Evolutionary conservation across 176 grass and related monocot species (phyloP), one percentile per base, ranked within the genome.

Genomic region (Cymbopogon citratus): DNA sequence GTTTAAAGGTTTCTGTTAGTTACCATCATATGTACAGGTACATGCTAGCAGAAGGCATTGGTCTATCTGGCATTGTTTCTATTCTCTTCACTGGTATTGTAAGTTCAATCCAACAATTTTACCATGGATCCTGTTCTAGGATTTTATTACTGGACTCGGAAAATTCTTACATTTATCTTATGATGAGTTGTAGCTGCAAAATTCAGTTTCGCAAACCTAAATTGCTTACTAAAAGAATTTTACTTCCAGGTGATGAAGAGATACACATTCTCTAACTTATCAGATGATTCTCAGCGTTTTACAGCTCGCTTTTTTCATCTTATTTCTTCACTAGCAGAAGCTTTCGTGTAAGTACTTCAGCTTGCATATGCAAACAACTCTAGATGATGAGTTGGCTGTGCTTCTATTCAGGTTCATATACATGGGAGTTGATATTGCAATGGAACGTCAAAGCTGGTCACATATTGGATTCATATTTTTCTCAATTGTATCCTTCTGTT

Each of bases 391-490:
- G 1, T 76, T 59, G 39, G 19, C 33, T 48, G 52, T 81, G 54
- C 78, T 80, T 87, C 19, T 28, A 45, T 86, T 75, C 89, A 97
- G 92, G 78, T 97, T 97, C 75, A 98, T 98, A 89, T 98, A 98
- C 57, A 98, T 98, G 95, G 95, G 95, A 51, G 93, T 98, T 64
- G 87, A 98, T 89, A 98, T 98, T 87, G 91, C 90, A 26, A 90
- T 98, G 65, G 88, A 95, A 81, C 80, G 79, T 49, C 90, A 98
- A 85, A 98, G 92, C 73, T 98, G 92, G 95, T 92, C 95, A 56
- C 95, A 95, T 64, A 66, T 95, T 75, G 92, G 92, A 38, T 98
- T 95, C 76, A 98, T 95, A 79, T 95, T 98, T 90, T 98, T 98
- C 82, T 95, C 92, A 80, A 91, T 98, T 80, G 95, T 98, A 98